Evolutionary conservation across 768 basidiomycete species (phyloP).

Genomic region (Mycena latifolia): DNA sequence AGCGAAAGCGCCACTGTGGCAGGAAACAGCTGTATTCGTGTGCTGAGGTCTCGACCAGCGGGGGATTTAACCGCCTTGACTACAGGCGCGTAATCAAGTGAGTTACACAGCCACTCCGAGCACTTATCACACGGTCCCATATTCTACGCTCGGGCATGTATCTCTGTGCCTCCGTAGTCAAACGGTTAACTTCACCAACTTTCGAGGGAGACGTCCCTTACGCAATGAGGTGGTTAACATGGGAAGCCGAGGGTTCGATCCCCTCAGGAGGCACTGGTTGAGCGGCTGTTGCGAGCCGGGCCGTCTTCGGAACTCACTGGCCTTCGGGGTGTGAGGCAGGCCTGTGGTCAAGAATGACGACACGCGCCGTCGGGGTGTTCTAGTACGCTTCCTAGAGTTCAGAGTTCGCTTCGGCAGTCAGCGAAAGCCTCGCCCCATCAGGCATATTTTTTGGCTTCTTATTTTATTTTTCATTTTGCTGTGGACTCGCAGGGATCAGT

Average conservation of each 20-base stretch:
- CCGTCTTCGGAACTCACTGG: too few relatives aligned
- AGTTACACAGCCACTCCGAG: neutral
- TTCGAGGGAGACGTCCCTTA: too few relatives aligned
- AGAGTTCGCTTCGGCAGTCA: neutral
- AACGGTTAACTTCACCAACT: too few relatives aligned
- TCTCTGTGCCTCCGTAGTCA: neutral
- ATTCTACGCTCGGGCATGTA: neutral
- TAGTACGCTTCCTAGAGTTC: neutral
- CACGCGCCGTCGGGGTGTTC: slow-evolving; percentile 1
- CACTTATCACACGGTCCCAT: neutral
- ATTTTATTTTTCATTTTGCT: too few relatives aligned
- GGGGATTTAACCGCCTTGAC: too few relatives aligned
- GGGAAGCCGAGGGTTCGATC: slow-evolving; percentile 8
- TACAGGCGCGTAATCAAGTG: too few relatives aligned
- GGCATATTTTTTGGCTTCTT: slow-evolving; percentile 16
- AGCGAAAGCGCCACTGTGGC: too few relatives aligned
- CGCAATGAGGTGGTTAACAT: neutral
- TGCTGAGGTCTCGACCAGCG: too few relatives aligned
- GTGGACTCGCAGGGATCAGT: too few relatives aligned
- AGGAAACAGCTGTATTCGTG: too few relatives aligned
- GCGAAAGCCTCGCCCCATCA: slow-evolving; percentile 3
- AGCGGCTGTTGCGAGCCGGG: neutral
- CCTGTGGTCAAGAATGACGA: neutral
- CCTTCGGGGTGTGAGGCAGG: too few relatives aligned
- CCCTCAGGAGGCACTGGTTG: neutral